Base-by-base conservation (phyloP, 768 basidiomycete species). In the Russula brevipes region DNA sequence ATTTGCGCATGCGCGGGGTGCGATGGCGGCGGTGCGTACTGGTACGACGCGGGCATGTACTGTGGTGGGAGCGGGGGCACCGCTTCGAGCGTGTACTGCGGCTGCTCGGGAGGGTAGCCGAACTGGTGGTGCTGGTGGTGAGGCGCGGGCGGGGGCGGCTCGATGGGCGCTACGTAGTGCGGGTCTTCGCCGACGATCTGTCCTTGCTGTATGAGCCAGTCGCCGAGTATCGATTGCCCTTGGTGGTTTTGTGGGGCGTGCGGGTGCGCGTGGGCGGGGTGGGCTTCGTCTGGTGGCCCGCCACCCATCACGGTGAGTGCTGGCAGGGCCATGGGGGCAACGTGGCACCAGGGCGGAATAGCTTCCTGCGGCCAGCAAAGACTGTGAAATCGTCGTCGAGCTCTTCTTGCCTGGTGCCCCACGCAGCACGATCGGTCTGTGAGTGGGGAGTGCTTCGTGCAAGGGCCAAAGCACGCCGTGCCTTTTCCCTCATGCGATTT, bases 341-440 rank as follows among this genome's bases (percentile, higher is more conserved):
- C 38, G 73, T 59, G 70, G 74, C 74, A 67, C 79, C 78, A 8
- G 77, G 74, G 2, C 83, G 81, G 14, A 88, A 81, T 45, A 89
- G 81, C 9, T 83, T 78, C 0, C 82, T 86, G 61, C 82, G 81
- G 4, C 88, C 88, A 0, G 86, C 83, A 68, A 89, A 85, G 49
- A 89, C 86, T 0, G 82, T 77, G 4, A 90, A 76, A 64, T 87
- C 88, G 61, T 89, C 88, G 19, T 84, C 85, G 0, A 74, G 76
- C 11, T 78, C 78, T 54, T 83, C 82, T 60, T 79, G 75, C 57
- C 82, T 80, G 66, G 85, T 73, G 42, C 73, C 50, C 52, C 35
- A 85, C 3, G 78, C 72, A 19, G 79, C 69, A 5, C 81, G 78
- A 10, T 76, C 76, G 2, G 66, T 65, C 56, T 68, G 65, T 0